Conservation (phyloP, 163 green algal species). For the Scenedesmus sp. region DNA sequence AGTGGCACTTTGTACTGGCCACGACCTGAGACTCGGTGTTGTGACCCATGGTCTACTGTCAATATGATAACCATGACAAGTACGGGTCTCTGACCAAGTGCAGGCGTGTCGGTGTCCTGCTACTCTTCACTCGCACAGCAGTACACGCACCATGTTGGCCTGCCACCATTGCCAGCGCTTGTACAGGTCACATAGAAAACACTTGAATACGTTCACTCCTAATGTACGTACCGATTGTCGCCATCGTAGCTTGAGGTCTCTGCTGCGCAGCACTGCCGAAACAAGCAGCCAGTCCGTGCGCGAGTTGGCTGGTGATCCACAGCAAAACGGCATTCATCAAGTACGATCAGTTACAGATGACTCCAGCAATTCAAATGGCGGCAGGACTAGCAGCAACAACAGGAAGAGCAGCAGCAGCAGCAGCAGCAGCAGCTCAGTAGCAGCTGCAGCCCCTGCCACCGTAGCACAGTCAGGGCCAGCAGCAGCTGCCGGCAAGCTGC, state of each 20-base stretch:
- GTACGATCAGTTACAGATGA: neutral
- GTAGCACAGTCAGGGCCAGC: neutral
- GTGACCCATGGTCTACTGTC: too few species aligned
- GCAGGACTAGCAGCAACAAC: neutral
- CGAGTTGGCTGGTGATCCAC: neutral
- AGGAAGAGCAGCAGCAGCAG: neutral
- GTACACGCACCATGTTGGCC: neutral
- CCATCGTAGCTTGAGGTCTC: neutral
- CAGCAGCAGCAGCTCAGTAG: neutral
- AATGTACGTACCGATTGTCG: neutral
- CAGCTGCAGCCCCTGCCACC: neutral
- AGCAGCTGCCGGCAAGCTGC: conserved; percentile 1
- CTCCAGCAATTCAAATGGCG: neutral
- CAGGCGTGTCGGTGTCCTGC: neutral
- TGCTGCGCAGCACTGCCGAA: neutral
- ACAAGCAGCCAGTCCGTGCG: conserved; percentile 3
- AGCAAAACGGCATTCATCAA: neutral
- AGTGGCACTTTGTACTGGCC: too few species aligned
- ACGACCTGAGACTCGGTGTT: too few species aligned
- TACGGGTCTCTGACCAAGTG: neutral
- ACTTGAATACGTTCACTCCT: too few species aligned
- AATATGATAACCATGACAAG: too few species aligned
- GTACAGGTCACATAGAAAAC: neutral
- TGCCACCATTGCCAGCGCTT: neutral
- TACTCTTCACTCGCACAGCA: neutral